Conservation (phyloP, 2,329 filamentous ascomycete genomes). For the Sporothrix protearum region DNA sequence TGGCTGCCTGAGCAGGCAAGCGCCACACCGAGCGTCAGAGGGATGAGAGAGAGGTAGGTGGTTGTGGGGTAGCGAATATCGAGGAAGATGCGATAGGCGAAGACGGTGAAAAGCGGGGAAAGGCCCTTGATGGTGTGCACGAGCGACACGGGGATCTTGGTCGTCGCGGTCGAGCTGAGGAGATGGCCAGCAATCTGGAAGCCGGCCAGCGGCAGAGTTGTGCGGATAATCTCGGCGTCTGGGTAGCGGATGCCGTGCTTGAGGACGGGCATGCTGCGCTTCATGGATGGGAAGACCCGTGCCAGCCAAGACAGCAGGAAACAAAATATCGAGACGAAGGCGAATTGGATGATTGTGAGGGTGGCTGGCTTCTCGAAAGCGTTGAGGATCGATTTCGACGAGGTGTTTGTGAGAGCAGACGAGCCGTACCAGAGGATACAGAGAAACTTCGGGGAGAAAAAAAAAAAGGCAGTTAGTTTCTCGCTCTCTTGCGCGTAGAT, state of each 20-base stretch:
- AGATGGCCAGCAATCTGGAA: constrained; percentile 96
- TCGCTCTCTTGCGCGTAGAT: background rate
- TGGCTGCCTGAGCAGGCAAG: constrained; percentile 86
- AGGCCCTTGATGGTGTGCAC: constrained; percentile 98
- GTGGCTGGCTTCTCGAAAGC: constrained; percentile 88
- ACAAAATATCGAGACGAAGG: constrained; percentile 86
- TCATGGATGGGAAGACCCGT: constrained; percentile 65
- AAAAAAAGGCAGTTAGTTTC: background rate
- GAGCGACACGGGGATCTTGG: constrained; percentile 90
- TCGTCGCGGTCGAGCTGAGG: constrained; percentile 87
- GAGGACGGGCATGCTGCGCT: constrained; percentile 70
- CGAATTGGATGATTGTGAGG: constrained; percentile 88
- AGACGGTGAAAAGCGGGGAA: constrained; percentile 89
- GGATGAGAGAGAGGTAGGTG: constrained; percentile 86
- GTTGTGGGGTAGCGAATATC: constrained; percentile 80
- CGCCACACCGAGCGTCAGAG: constrained; percentile 90
- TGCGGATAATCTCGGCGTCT: constrained; percentile 74
- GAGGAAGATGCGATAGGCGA: constrained; percentile 87
- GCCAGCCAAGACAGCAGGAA: constrained; percentile 74
- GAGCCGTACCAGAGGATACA: constrained; percentile 93
- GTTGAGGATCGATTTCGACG: constrained; percentile 93
- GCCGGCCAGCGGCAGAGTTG: constrained; percentile 83
- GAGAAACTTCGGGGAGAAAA: constrained; percentile 60
- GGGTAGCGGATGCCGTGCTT: constrained; percentile 80
- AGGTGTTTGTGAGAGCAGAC: constrained; percentile 94